These are phyloP conservation scores for Kandelia obovata DNA, from an alignment of 345 rosid genomes.

Conservation along the genomic window DNA sequence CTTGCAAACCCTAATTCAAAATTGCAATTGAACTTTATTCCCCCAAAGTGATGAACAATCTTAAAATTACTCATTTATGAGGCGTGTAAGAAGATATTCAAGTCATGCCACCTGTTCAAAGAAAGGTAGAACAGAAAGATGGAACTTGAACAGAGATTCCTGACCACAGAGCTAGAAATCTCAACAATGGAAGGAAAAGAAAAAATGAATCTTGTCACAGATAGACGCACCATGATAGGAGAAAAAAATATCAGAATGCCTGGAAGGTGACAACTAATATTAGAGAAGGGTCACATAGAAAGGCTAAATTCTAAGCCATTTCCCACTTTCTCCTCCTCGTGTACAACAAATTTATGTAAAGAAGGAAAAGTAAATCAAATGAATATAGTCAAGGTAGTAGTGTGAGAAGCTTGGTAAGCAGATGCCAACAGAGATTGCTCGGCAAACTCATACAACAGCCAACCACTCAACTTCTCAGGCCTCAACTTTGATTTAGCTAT, in stretches of 20 bases:
- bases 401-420: slow-evolving; percentile 93
- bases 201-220: slow-evolving; percentile 24
- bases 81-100: no score
- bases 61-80: no score
- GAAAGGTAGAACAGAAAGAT: no score
- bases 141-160: no score
- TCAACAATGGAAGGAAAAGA: no score
- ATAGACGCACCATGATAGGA: slow-evolving; percentile 30
- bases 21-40: no score
- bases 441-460: slow-evolving; percentile 51
- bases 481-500: slow-evolving; percentile 51
- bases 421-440: slow-evolving; percentile 46
- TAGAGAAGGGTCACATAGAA: slow-evolving; percentile 39
- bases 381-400: neutral
- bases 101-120: no score
- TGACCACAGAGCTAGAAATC: no score
- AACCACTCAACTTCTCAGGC: slow-evolving; percentile 67
- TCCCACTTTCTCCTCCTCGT: slow-evolving; percentile 38
- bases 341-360: neutral
- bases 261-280: slow-evolving; percentile 40
- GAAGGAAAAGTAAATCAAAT: rapidly evolving
- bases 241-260: slow-evolving; percentile 28
- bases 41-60: no score
- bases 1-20: no score
- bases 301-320: slow-evolving; percentile 37